Conservation (phyloP, 2,329 filamentous ascomycete species). For the Boeremia exigua region DNA sequence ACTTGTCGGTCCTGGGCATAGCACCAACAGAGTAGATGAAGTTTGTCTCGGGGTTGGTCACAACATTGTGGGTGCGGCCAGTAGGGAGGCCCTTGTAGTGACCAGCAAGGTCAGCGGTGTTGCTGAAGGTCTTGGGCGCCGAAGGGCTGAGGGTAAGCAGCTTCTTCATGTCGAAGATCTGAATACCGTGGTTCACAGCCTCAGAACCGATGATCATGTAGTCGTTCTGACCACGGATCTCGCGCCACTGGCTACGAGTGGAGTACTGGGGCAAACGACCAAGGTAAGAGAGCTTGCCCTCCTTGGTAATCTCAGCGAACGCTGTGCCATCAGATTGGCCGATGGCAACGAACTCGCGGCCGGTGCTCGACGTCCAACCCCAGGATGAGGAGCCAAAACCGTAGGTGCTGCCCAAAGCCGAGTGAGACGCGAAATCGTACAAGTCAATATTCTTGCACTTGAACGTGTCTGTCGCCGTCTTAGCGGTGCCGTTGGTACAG, state of each 20-base stretch:
- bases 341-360: constrained; percentile 62
- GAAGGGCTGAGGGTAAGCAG: constrained; percentile 43
- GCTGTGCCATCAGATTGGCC: constrained; percentile 62
- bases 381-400: constrained; percentile 57
- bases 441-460: constrained; percentile 57
- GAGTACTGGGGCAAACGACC: constrained; percentile 59
- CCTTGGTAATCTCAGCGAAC: constrained; percentile 59
- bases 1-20: constrained; percentile 44
- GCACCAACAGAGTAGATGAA: constrained; percentile 50
- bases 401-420: constrained; percentile 57
- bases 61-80: constrained; percentile 48
- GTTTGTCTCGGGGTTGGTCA: constrained; percentile 46
- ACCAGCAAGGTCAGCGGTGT: constrained; percentile 41
- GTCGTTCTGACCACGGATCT: constrained; percentile 57
- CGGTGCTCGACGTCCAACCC: constrained; percentile 60
- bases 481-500: constrained; percentile 48
- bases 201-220: constrained; percentile 53
- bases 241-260: constrained; percentile 58
- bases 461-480: constrained; percentile 45
- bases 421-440: constrained; percentile 63
- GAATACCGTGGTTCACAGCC: constrained; percentile 59
- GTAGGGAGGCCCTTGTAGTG: constrained; percentile 45
- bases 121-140: constrained; percentile 44
- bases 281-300: constrained; percentile 60
- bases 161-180: constrained; percentile 68